Percentiles rank a stretch among this genome's conserved stretches.
phyloP scores from a whole-genome alignment of 2,329 filamentous ascomycete species.

The Aspergillus quadrilineatus region DNA sequence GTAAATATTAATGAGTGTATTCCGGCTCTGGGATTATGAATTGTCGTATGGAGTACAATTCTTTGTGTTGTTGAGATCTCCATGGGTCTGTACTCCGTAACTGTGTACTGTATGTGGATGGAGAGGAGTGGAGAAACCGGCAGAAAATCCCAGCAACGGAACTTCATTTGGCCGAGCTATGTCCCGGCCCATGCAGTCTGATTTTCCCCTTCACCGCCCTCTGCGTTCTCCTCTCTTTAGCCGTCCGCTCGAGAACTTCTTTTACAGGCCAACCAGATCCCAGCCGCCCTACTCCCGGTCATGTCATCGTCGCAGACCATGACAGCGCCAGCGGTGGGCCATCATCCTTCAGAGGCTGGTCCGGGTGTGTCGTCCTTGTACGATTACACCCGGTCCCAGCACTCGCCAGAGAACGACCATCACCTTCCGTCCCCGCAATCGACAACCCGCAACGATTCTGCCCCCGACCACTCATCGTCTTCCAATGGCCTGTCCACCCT shows the following conservation, averaged over 20 bases:
- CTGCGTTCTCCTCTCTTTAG: conserved; percentile 18
- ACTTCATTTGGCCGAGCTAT: conserved; percentile 3
- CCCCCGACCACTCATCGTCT: conserved; percentile 21
- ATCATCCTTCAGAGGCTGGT: conserved; percentile 45
- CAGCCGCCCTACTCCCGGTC: conserved; percentile 31
- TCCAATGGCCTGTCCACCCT: conserved; percentile 30
- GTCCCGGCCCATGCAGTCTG: neutral
- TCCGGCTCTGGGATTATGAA: neutral
- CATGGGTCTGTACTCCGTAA: neutral
- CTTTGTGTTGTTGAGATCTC: neutral
- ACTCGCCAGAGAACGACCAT: conserved; percentile 16
- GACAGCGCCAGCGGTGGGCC: conserved; percentile 48
- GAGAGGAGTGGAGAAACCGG: neutral
- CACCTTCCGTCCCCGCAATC: conserved; percentile 37
- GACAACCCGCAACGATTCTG: conserved; percentile 40
- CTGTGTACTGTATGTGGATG: neutral
- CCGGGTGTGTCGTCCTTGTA: conserved; percentile 42
- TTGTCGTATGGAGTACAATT: neutral
- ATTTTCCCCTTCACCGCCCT: conserved; percentile 15
- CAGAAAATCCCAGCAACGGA: conserved; percentile 16
- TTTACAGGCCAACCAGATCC: conserved; percentile 18
- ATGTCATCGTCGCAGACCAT: conserved; percentile 50
- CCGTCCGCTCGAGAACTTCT: conserved; percentile 18
- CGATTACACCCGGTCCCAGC: conserved; percentile 37
- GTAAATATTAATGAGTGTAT: neutral